Base-by-base conservation (phyloP, 108 stramenopile genomes). In the Cyclotella baltica region DNA sequence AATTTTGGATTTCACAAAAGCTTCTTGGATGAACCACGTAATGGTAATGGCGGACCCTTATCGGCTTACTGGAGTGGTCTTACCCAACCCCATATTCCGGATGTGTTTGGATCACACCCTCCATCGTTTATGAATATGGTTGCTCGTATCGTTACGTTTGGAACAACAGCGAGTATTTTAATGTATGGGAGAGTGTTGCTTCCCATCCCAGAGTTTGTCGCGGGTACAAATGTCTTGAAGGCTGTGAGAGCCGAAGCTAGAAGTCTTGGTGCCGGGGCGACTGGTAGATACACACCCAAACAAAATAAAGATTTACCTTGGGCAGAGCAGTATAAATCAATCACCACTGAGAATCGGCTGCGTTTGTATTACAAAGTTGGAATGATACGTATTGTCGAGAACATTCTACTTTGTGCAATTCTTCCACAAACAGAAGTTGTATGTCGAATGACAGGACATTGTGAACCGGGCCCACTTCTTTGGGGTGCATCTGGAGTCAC, bases 171-270 rank as follows among this genome's bases (percentile, higher is more conserved):
- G 9, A 79, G 74, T 40, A 10, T 81, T 15, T 19, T 88, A 0
- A 55, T 85, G 15, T 93, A 82, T 65, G 90, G 89, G 47, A 72
- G 90, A 50, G 33, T 93, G 0, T 53, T 91, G 25, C 78, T 88
- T 43, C 93, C 93, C 16, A 83, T 94, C 43, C 88, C 89, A 11
- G 90, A 92, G 64, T 80, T 91, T 53, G 88, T 90, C 6, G 90
- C 90, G 13, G 92, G 92, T 5, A 74, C 77, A 16, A 88, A 88
- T 69, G 89, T 89, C 3, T 65, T 90, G 59, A 88, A 85, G 43
- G 83, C 84, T 19, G 62, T 91, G 22, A 75, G 90, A 35, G 81
- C 80, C 9, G 88, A 91, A 50, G 62, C 83, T 13, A 88, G 83
- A 59, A 77, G 43, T 25, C n/a, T 79, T 10, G 52, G 51, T 27